These are phyloP conservation scores for Clitopilus hobsonii DNA, from an alignment of 768 basidiomycete genomes.

Conservation along the genomic window DNA sequence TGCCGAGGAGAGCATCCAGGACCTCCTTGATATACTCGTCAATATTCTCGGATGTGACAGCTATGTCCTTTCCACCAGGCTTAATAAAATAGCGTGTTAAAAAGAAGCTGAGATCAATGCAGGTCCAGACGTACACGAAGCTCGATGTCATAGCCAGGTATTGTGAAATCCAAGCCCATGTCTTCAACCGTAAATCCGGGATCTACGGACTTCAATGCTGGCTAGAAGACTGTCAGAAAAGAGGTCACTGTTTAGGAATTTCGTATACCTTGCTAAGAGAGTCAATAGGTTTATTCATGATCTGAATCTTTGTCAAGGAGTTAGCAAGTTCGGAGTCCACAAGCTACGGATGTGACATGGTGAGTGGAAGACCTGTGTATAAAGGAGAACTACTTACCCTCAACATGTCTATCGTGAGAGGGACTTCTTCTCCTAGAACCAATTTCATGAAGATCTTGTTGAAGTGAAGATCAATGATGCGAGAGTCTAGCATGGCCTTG, in stretches of 20 bases:
- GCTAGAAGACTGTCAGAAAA: background rate
- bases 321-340: conserved; percentile 84
- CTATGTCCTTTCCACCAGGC: conserved; percentile 74
- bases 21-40: conserved; percentile 87
- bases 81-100: conserved; percentile 21
- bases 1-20: conserved; percentile 82
- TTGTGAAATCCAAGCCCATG: conserved; percentile 90
- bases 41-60: conserved; percentile 84
- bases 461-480: conserved; percentile 94
- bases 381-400: conserved; percentile 45
- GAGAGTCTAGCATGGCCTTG: conserved; percentile 93
- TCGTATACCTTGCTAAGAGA: background rate
- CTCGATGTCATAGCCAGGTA: conserved; percentile 94
- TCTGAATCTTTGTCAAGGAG: conserved; percentile 77
- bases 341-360: conserved; percentile 38
- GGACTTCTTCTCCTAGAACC: conserved; percentile 82
- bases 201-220: background rate
- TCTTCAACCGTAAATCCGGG: conserved; percentile 69
- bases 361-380: background rate
- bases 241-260: background rate
- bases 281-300: conserved; percentile 41
- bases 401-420: conserved; percentile 77
- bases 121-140: conserved; percentile 55
- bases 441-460: conserved; percentile 94
- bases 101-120: background rate